Conservation (phyloP, 345 rosid species). For the Syzygium aromaticum region DNA sequence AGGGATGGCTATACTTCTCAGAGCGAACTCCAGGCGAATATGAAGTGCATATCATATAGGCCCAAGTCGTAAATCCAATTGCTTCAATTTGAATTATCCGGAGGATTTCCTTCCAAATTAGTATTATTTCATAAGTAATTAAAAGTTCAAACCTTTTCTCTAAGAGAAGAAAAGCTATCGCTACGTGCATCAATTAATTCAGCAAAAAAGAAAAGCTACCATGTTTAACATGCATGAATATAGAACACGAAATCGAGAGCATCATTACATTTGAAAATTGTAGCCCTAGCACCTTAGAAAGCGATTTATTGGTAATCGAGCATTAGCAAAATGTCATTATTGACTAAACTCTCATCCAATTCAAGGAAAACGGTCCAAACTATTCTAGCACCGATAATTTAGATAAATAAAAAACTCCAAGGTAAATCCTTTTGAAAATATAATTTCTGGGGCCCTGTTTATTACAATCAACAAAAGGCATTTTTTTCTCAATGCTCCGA, state of each 20-base stretch:
- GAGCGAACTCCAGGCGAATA: too few relatives aligned
- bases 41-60: too few relatives aligned
- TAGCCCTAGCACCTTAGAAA: not conserved
- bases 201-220: not conserved
- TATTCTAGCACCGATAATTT: not conserved
- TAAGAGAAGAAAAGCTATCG: too few relatives aligned
- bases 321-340: not conserved
- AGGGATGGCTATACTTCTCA: too few relatives aligned
- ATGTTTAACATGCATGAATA: not conserved
- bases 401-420: not conserved
- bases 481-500: not conserved
- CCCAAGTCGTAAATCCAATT: too few relatives aligned
- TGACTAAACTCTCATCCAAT: not conserved
- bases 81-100: too few relatives aligned
- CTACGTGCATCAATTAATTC: not conserved
- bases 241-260: accelerated
- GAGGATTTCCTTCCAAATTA: too few relatives aligned
- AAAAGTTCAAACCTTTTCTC: too few relatives aligned
- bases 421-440: not conserved
- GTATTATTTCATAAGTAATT: too few relatives aligned
- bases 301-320: not conserved
- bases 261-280: not conserved
- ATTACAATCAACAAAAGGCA: not conserved
- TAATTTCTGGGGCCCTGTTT: not conserved
- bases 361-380: not conserved